Base-by-base conservation (phyloP, 2,329 filamentous ascomycete genomes). In the Whalleya microplaca region DNA sequence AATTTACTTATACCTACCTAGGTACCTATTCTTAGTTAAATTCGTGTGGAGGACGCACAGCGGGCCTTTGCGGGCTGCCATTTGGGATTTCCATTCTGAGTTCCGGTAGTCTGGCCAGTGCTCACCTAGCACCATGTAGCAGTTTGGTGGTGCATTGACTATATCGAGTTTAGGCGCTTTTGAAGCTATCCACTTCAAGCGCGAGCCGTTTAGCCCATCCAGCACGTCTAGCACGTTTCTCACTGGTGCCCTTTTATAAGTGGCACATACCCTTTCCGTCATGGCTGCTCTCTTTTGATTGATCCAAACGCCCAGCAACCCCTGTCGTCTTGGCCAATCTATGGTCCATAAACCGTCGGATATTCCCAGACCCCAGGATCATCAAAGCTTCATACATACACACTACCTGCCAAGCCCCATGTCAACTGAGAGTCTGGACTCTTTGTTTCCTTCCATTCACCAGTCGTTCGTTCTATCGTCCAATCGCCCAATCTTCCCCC, bases 261-360 rank as follows among this genome's bases (percentile, higher is more conserved):
- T 51, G 48, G 45, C 43, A 58, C 47, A 54, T 56, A 46, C 55
- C 51, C 20, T 48, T 53, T 58, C 41, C 40, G 47, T 44, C 40
- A 19, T 48, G 43, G 7, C 20, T 42, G 32, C 54, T 51, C 58
- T 56, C 56, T 53, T 56, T 62, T 57, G 51, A 59, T 59, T 59
- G 59, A 59, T 41, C 50, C 48, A 59, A 44, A 43, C n/a, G 21
- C 10, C 10, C 32, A 37, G 7, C 8, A 37, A 5, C 32, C 32
- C 9, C 32, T 16, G 14, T 37, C 3, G 14, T 3, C 32, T 37
- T 37, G 32, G 32, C 10, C 4, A 37, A 12, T 12, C 10, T 12
- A 37, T 37, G 14, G 23, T 4, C 23, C 32, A 12, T 37, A 37
- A 37, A 12, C 32, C 14, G 32, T 37, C 32, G 14, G 32, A 37